Evolutionary conservation across 1,284 basidiomycete genomes (phyloP), one percentile per base, ranked within the genome.

Genomic region (Sphaerobolus stellatus): DNA sequence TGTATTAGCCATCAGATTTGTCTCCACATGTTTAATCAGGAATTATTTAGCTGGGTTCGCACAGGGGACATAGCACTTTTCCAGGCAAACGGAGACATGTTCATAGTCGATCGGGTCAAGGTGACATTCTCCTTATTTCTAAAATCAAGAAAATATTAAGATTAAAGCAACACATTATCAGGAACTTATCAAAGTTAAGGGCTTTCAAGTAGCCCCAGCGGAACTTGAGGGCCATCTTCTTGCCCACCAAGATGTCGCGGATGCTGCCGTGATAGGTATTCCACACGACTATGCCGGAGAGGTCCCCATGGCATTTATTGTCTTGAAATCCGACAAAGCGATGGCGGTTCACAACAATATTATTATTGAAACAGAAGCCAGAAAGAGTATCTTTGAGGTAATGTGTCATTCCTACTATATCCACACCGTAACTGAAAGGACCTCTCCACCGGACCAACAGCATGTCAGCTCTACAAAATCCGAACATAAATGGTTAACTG

Each of bases 251-350:
- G 86, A 87, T 60, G 83, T 93, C 4, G 75, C 75, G 1, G 86
- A 92, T 56, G 78, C 75, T 1, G 90, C 89, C 61, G 87, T 94
- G 11, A 84, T 94, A 5, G 82, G 88, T 2, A 68, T 92, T 2
- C 79, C 79, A 0, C 87, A 94, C 64, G 88, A 92, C 13, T 88
- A 84, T 60, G 86, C 81, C 47, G 91, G 91, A 31, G 91, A 94
- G 64, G 63, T 90, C 4, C 90, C 92, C 0, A 66, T 88, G 44
- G 88, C 87, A 1, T 92, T 82, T 62, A 73, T 92, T n/a, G 82
- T 84, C 1, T 75, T 83, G 67, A 71, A 4, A 77, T 80, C 0
- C 66, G 67, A 18, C 68, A 70, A 49, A 73, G 75, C 16, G 68
- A 76, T 28, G 62, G 68, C 58, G 45, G 56, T 22, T 68, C 73